Evolutionary conservation across 2,329 filamentous ascomycete genomes (phyloP), one percentile per base, ranked within the genome.

Genomic region (Tricladium varicosporioides): DNA sequence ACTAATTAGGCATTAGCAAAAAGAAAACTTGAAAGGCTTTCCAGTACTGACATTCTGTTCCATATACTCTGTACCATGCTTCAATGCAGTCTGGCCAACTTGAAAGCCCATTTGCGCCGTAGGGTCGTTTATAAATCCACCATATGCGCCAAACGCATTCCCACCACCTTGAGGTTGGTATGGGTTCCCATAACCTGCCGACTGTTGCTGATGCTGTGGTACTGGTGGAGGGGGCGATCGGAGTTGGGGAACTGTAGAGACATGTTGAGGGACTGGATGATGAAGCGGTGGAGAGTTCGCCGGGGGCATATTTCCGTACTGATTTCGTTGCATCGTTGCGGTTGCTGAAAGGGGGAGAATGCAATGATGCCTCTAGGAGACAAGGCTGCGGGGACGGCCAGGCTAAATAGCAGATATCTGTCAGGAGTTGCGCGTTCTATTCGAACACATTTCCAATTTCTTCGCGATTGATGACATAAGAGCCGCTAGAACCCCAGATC

Each of bases 211-310:
- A 36, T 84, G 82, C 69, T 89, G 87, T 56, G 86, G 85, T 63
- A 86, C 57, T 40, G 91, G 92, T 60, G 91, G 89, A 57, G 90
- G 93, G 60, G 94, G 94, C 57, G 94, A 97, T 74, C 95, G 87
- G 73, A 99, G 86, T 77, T 97, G 94, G 46, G 94, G 94, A 50
- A 99, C 94, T 57, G 92, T 96, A 71, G 94, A 97, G 69, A 97
- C 93, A 80, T 99, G 94, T 75, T 99, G 94, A 61, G 94, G 94
- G 58, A 97, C 92, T 57, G 94, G 94, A 73, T 97, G 94, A 75
- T 97, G 94, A 67, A 97, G 86, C 64, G 93, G 92, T 72, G 92
- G 93, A 71, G 92, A 96, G 67, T 87, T 84, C 59, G 85, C 84
- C 31, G 84, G 84, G 14, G 67, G 56, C 63, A 82, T 79, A 70